Evolutionary conservation across 345 rosid genomes (phyloP), one percentile per base, ranked within the genome.

Genomic region (Geranium brycei): DNA sequence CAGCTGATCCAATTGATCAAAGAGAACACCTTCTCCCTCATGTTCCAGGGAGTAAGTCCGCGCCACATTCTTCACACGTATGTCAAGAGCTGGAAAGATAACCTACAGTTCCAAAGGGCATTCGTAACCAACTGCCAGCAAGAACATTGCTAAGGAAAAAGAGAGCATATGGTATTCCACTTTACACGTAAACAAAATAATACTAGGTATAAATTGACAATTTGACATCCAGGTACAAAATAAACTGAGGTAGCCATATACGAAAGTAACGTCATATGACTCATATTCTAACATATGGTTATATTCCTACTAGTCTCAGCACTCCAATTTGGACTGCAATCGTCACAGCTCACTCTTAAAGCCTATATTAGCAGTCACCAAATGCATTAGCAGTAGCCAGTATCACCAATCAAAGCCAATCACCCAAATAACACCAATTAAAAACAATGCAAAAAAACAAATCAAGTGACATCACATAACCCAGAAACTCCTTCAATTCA

Each of bases 41-140:
- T 91, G 98, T 66, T 91, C 98, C 47, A 87, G 95, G 51, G 84
- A 87, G 77, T 91, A 91, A 40, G 92, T 91, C 17, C 83, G 81
- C 41, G 95, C 95, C 32, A 91, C 85, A 80, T 91, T 91, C 79
- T 91, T 88, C 68, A 91, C 98, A 7, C 95, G 90, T 68, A 71
- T 77, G 71, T 91, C 96, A 31, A 91, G 88, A 18, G 98, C 98
- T 17, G 81, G 82, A 79, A 91, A 88, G 69, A 91, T 85, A 57
- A 91, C 96, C 96, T 91, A 69, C 71, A 74, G 35, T 40, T 60
- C 11, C 62, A 47, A 64, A 67, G 60, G 31, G 70, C 19, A 2
- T 47, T 6, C 3, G 15, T 47, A 35, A 35, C 41, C 10, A 35
- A 1, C 1, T 35, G 41, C 41, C 41, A 35, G 41, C 41, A 35